Percentiles rank a stretch among this genome's conserved stretches.
phyloP scores from a whole-genome alignment of 75 land plant genomes.

The Cryptomeria japonica region DNA sequence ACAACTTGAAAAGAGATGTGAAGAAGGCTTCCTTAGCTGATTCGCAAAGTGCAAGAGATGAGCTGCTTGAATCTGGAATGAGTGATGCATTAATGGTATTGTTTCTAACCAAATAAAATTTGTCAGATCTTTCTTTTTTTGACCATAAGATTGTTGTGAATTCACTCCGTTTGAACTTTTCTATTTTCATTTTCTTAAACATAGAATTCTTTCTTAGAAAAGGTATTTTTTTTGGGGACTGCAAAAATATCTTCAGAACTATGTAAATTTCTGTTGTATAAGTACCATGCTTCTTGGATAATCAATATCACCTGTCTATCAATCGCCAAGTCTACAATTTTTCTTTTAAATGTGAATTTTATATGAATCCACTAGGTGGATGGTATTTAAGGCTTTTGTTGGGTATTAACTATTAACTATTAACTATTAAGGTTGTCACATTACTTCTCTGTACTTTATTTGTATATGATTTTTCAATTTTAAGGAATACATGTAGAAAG shows the following conservation, averaged over 20 bases:
- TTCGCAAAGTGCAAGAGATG: constrained; percentile 50
- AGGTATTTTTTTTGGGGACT: not conserved
- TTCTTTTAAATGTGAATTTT: not conserved
- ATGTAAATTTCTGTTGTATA: not conserved
- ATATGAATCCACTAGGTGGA: not conserved
- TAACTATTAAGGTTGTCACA: not conserved
- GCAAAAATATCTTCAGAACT: not conserved
- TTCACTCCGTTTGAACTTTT: not conserved
- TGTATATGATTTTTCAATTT: not conserved
- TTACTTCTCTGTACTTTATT: not conserved
- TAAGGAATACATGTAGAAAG: not conserved
- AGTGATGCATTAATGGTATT: constrained; percentile 50
- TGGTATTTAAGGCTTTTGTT: not conserved
- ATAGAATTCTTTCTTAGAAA: not conserved
- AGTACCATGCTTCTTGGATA: not conserved
- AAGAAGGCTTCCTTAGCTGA: constrained; percentile 43
- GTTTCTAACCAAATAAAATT: not conserved
- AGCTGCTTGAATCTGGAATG: constrained; percentile 72
- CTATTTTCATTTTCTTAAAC: not conserved
- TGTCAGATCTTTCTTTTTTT: not conserved
- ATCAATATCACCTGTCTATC: not conserved
- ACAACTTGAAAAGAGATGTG: constrained; percentile 57
- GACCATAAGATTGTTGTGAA: not conserved
- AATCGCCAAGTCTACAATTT: not conserved
- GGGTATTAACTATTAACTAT: too few relatives aligned